Evolutionary conservation across 2,329 filamentous ascomycete genomes (phyloP).

Genomic region (Diaporthe nobilis): DNA sequence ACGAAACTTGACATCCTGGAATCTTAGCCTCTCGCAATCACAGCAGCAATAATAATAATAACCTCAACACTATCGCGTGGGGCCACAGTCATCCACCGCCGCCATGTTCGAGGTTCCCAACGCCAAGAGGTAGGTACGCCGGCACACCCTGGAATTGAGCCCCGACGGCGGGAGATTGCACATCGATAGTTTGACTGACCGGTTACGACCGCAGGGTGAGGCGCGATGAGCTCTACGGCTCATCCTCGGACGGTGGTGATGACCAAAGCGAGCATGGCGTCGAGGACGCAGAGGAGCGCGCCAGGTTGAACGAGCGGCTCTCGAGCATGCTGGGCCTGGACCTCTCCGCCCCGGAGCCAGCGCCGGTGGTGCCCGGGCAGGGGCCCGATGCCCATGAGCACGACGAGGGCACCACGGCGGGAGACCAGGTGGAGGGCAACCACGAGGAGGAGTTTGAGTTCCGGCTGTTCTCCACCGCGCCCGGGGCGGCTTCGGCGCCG

Average conservation of each 20-base stretch:
- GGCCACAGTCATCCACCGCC: not conserved
- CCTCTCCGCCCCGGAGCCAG: constrained; percentile 42
- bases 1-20: not conserved
- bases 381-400: not conserved
- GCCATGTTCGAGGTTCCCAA: constrained; percentile 67
- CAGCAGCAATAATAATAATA: not conserved
- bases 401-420: not conserved
- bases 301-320: constrained; percentile 63
- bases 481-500: constrained; percentile 49
- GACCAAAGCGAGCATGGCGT: constrained; percentile 49
- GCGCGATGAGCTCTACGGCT: constrained; percentile 65
- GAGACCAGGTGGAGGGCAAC: constrained; percentile 45
- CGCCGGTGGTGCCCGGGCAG: not conserved
- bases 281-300: constrained; percentile 57
- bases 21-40: constrained; percentile 10
- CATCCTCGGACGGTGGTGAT: constrained; percentile 51
- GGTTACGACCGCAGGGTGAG: constrained; percentile 60
- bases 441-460: constrained; percentile 66
- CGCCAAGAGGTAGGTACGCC: constrained; percentile 62
- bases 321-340: constrained; percentile 61
- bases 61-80: constrained; percentile 10
- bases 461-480: constrained; percentile 66
- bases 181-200: constrained; percentile 10
- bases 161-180: not conserved
- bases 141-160: not conserved